A percentile compares a stretch with the other conserved stretches of the same genome.
These are phyloP conservation scores for Diversispora eburnea DNA, from an alignment of 192 early-diverging fungal genomes.

Conservation along the genomic window DNA sequence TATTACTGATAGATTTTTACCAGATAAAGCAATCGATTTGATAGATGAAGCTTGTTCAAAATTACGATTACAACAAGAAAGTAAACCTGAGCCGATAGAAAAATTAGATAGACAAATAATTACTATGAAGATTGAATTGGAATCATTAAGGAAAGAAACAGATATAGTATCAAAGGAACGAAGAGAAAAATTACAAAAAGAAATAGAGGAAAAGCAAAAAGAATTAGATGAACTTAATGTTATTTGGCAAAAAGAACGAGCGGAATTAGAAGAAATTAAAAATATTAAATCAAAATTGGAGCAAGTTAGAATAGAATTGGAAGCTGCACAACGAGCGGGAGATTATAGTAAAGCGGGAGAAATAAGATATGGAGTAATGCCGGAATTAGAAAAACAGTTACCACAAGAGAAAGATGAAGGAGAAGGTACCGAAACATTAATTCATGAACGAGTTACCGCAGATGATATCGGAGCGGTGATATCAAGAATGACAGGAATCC, in stretches of 20 bases:
- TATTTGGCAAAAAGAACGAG: constrained; percentile 65
- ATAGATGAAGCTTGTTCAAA: constrained; percentile 80
- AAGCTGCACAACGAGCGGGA: constrained; percentile 66
- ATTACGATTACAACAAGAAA: constrained; percentile 72
- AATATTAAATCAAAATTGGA: constrained; percentile 65
- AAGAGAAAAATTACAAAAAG: constrained; percentile 53
- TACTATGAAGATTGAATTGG: constrained; percentile 76
- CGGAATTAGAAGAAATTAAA: constrained; percentile 67
- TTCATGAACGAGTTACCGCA: constrained; percentile 78
- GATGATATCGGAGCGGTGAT: constrained; percentile 76
- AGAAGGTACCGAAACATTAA: constrained; percentile 42
- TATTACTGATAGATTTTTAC: constrained; percentile 66
- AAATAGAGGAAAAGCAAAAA: constrained; percentile 55
- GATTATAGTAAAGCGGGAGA: constrained; percentile 73
- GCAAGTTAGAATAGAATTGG: constrained; percentile 70
- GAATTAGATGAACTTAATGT: constrained; percentile 55
- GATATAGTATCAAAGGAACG: constrained; percentile 67
- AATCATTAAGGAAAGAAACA: constrained; percentile 74
- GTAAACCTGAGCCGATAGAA: constrained; percentile 74
- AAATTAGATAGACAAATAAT: constrained; percentile 70
- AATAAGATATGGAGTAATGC: constrained; percentile 75
- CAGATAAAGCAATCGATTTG: constrained; percentile 81
- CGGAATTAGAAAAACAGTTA: constrained; percentile 64
- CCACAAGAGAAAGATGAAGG: constrained; percentile 31
- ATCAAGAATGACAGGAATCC: constrained; percentile 73